phyloP scores from a whole-genome alignment of 129 eudicot species.

The Helichrysum umbraculigerum region DNA sequence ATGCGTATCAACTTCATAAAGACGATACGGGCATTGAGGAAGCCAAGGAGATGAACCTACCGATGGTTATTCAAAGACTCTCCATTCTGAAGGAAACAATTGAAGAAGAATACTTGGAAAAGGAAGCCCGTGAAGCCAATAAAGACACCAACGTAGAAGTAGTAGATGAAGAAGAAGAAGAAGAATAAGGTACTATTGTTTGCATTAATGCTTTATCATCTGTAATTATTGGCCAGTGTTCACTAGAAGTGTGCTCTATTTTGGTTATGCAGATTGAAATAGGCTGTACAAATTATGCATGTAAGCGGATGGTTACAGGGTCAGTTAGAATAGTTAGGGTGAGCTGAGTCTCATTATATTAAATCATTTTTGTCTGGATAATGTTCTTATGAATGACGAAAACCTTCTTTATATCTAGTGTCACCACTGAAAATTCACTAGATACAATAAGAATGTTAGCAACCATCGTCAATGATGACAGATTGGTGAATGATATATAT shows the following conservation, averaged over 20 bases:
- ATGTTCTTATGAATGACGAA: not conserved
- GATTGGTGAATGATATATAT: not conserved
- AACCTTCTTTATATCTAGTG: not conserved
- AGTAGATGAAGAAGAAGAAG: constrained; percentile 16
- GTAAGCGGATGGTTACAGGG: constrained; percentile 14
- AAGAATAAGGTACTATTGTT: constrained; percentile 31
- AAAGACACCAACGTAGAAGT: constrained; percentile 28
- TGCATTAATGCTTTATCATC: not conserved
- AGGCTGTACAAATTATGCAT: constrained; percentile 25
- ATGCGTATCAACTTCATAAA: constrained; percentile 74
- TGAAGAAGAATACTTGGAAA: constrained; percentile 87
- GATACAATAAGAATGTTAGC: constrained; percentile 2
- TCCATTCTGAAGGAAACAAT: constrained; percentile 83
- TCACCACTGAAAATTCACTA: not conserved
- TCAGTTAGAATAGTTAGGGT: not conserved
- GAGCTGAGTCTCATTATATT: constrained; percentile 5
- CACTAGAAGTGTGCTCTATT: not conserved
- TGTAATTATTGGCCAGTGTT: constrained; percentile 17
- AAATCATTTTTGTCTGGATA: not conserved
- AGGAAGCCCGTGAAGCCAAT: constrained; percentile 30
- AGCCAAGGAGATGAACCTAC: constrained; percentile 74
- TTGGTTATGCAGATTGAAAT: constrained; percentile 11
- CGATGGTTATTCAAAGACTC: constrained; percentile 87
- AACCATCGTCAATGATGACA: not conserved
- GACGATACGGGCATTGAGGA: constrained; percentile 86